These are phyloP conservation scores for Agrostemma githago DNA, from an alignment of 148 eudicot species.

Conservation along the genomic window DNA sequence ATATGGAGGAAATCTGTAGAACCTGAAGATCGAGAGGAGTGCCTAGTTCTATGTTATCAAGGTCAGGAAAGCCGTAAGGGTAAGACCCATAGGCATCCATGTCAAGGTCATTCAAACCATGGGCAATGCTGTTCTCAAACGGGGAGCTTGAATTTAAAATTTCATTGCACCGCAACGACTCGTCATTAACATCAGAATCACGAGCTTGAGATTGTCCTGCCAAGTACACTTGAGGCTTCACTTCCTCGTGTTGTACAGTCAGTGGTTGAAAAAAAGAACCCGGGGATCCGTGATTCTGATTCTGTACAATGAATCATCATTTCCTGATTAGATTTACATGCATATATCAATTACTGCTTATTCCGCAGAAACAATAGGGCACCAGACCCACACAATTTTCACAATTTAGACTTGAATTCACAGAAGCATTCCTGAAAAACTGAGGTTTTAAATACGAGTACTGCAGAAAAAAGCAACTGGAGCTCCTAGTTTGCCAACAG, in stretches of 20 bases:
- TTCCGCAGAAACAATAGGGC: background rate
- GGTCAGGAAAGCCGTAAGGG: constrained; percentile 29
- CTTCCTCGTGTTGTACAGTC: constrained; percentile 25
- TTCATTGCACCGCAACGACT: constrained; percentile 47
- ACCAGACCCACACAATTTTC: background rate
- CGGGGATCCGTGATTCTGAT: constrained; percentile 37
- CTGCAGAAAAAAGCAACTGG: background rate
- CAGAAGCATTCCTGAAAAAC: background rate
- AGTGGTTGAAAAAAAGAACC: constrained; percentile 25
- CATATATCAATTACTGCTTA: background rate
- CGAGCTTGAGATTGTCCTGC: constrained; percentile 58
- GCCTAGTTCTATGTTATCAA: constrained; percentile 62
- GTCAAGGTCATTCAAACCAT: constrained; percentile 26
- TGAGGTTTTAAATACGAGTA: background rate
- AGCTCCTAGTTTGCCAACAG: background rate
- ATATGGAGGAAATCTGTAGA: constrained; percentile 3
- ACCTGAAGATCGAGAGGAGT: constrained; percentile 62
- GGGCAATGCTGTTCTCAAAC: constrained; percentile 24
- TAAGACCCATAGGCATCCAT: constrained; percentile 18
- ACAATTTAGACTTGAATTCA: background rate
- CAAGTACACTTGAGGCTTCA: constrained; percentile 26
- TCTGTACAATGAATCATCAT: background rate
- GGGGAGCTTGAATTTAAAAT: constrained; percentile 33
- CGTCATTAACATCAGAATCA: constrained; percentile 25
- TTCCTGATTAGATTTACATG: background rate